Evolutionary conservation across 2,329 filamentous ascomycete species (phyloP).

Genomic region (Xylogone sp.): DNA sequence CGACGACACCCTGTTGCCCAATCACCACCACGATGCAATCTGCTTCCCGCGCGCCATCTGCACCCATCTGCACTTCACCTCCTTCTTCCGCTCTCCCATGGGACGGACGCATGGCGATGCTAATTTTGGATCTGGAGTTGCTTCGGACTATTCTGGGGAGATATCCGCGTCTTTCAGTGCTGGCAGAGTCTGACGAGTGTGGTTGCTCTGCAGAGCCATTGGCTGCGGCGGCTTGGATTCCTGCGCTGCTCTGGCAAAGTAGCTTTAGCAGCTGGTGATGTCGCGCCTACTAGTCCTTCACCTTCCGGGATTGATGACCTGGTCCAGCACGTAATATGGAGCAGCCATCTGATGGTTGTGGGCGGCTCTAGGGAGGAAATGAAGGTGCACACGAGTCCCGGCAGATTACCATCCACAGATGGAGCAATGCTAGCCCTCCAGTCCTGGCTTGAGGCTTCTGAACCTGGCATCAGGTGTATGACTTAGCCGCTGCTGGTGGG

Average conservation of each 20-base stretch:
- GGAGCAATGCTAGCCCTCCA: neutral
- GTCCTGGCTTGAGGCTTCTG: neutral
- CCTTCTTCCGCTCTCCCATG: neutral
- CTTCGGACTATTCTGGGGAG: neutral
- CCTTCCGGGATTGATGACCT: neutral
- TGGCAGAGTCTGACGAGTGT: neutral
- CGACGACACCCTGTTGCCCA: neutral
- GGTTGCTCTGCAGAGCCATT: neutral
- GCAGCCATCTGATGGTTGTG: neutral
- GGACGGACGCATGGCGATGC: neutral
- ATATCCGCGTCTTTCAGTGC: neutral
- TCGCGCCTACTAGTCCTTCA: neutral
- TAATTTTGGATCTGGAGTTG: neutral
- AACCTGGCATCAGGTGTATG: neutral
- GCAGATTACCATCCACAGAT: neutral
- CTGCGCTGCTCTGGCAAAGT: neutral
- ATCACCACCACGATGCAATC: neutral
- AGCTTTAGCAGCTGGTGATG: neutral
- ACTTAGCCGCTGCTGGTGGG: neutral
- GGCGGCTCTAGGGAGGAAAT: neutral
- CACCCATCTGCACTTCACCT: neutral
- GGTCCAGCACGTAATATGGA: neutral
- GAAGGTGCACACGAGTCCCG: neutral
- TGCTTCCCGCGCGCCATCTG: neutral
- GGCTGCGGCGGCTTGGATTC: neutral